Conservation (phyloP, 2,329 filamentous ascomycete genomes). For the Claviceps paspali region DNA sequence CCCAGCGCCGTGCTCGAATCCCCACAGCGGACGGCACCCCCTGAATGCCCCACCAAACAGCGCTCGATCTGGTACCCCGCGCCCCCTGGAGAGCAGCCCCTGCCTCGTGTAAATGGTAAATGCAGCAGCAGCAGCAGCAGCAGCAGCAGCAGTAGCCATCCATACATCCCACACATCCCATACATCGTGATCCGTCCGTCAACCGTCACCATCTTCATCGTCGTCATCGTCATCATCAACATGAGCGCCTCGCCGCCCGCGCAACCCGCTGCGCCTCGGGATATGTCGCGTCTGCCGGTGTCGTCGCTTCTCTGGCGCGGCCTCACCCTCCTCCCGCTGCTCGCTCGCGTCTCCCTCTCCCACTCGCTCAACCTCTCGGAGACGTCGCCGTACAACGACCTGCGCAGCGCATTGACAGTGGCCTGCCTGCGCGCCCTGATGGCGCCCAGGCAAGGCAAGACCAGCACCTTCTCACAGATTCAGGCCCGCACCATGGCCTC, state of each 20-base stretch:
- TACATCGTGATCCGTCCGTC: no score
- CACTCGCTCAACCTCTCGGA: constrained; percentile 55
- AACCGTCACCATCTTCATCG: no score
- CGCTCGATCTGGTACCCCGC: no score
- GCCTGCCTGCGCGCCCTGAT: constrained; percentile 55
- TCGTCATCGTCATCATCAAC: no score
- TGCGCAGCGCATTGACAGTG: constrained; percentile 59
- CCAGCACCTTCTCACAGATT: constrained; percentile 38
- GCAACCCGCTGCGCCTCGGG: neutral
- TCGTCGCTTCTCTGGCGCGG: constrained; percentile 21
- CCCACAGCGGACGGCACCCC: no score
- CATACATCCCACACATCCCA: no score
- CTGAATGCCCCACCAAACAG: no score
- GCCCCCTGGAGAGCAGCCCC: no score
- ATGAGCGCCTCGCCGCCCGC: constrained; percentile 1
- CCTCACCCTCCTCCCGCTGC: constrained; percentile 46
- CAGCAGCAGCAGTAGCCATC: no score
- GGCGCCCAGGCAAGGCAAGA: constrained; percentile 19
- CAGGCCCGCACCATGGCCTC: constrained; percentile 51
- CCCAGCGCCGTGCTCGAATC: no score
- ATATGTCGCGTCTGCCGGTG: neutral
- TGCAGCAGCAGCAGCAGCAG: no score
- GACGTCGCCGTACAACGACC: constrained; percentile 60
- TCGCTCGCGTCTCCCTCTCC: constrained; percentile 29
- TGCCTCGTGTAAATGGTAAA: no score